These are phyloP conservation scores for Theobroma cacao DNA, from an alignment of 345 rosid species.

Conservation along the genomic window DNA sequence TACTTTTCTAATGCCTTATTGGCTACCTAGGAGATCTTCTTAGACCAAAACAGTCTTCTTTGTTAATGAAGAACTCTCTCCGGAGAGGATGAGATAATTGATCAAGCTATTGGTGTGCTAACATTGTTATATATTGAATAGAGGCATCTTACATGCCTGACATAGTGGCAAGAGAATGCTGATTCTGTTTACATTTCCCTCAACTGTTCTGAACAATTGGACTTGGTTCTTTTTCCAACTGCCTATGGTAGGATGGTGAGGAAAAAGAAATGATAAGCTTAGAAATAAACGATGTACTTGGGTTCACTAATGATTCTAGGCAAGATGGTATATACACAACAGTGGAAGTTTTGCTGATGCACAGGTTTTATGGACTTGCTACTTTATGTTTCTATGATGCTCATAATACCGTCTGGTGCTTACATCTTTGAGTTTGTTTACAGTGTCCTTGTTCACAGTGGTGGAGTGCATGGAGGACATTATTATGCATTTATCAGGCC, in stretches of 20 bases:
- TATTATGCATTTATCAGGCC: slow-evolving; percentile 98
- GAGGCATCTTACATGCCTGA: neutral
- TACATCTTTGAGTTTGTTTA: slow-evolving; percentile 27
- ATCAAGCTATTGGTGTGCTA: neutral
- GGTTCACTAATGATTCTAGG: neutral
- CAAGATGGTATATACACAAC: neutral
- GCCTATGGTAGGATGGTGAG: neutral
- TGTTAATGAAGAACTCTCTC: neutral
- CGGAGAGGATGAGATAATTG: neutral
- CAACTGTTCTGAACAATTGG: neutral
- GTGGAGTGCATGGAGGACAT: slow-evolving; percentile 98
- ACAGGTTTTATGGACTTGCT: neutral
- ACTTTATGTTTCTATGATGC: neutral
- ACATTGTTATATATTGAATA: neutral
- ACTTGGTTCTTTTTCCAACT: neutral
- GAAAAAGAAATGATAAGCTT: neutral
- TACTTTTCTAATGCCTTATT: neutral
- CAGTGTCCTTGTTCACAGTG: slow-evolving; percentile 98
- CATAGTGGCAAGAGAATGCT: neutral
- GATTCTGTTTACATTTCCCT: neutral
- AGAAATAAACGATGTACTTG: neutral
- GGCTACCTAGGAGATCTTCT: neutral
- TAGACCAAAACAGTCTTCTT: neutral
- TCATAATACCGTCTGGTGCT: slow-evolving; percentile 13
- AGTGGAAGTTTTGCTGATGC: neutral